Evolutionary conservation across 139 green algal genomes (phyloP).

Genomic region (Eudorina sp.): DNA sequence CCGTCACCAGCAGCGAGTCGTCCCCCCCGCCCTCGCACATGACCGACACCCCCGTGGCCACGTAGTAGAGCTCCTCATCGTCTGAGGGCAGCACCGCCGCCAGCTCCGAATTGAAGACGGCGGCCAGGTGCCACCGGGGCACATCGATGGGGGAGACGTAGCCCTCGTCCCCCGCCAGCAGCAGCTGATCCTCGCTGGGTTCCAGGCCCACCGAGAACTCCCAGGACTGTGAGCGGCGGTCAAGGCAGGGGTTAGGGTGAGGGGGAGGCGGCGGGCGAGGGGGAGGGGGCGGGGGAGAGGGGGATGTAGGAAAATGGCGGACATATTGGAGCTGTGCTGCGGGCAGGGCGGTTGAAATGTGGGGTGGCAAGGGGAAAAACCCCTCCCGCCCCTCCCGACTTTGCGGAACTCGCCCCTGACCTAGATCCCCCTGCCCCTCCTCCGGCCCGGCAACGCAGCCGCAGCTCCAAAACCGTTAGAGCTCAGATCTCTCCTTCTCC

Average conservation of each 20-base stretch:
- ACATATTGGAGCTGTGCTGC: too few species aligned
- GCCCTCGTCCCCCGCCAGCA: constrained; percentile 36
- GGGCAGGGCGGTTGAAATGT: too few species aligned
- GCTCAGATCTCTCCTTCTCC: background rate
- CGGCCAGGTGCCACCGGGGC: constrained; percentile 24
- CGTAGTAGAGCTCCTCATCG: constrained; percentile 37
- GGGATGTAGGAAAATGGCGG: background rate
- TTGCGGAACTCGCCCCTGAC: too few species aligned
- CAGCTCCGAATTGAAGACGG: constrained; percentile 14
- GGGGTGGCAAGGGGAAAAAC: too few species aligned
- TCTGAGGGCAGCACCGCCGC: constrained; percentile 14
- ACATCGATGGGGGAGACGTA: constrained; percentile 7
- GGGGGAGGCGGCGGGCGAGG: background rate
- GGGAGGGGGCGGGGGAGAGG: background rate
- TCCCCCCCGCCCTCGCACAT: constrained; percentile 19
- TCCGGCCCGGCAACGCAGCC: too few species aligned
- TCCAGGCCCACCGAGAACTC: constrained; percentile 27
- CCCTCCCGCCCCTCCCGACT: too few species aligned
- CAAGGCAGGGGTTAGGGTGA: background rate
- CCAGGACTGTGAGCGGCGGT: background rate
- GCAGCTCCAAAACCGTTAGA: too few species aligned
- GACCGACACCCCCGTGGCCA: constrained; percentile 17
- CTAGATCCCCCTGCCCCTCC: too few species aligned
- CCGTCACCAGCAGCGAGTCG: background rate
- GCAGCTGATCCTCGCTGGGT: constrained; percentile 26